phyloP scores from a whole-genome alignment of 192 early-diverging fungal genomes.

The Coemansia sp. region DNA sequence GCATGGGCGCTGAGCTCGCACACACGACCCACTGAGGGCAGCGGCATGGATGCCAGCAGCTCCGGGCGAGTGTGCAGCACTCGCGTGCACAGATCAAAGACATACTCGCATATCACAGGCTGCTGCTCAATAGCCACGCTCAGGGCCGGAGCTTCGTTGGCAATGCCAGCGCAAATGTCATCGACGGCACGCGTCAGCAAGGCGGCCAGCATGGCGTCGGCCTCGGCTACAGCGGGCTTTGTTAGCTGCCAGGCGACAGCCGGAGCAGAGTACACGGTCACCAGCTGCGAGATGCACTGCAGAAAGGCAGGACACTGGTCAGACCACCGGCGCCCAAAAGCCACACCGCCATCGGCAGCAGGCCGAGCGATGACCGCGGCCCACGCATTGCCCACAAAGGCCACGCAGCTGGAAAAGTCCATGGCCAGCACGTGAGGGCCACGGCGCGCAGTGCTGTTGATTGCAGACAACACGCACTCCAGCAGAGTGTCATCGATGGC shows the following conservation, averaged over 20 bases:
- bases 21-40: constrained; percentile 12
- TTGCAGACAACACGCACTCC: constrained; percentile 24
- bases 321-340: constrained; percentile 26
- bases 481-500: constrained; percentile 24
- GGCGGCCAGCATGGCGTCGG: constrained; percentile 28
- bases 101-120: constrained; percentile 35
- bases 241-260: constrained; percentile 11
- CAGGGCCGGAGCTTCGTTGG: constrained; percentile 15
- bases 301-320: constrained; percentile 47
- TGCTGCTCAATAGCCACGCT: constrained; percentile 41
- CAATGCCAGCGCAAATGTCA: constrained; percentile 27
- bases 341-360: background rate
- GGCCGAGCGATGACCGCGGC: constrained; percentile 13
- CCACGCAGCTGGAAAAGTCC: constrained; percentile 15
- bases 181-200: constrained; percentile 30
- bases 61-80: constrained; percentile 27
- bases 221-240: constrained; percentile 2
- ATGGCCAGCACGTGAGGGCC: constrained; percentile 38
- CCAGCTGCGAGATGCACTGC: constrained; percentile 39
- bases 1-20: constrained; percentile 42
- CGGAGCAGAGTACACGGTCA: constrained; percentile 14
- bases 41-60: constrained; percentile 12
- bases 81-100: constrained; percentile 39
- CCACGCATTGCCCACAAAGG: constrained; percentile 32
- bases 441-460: constrained; percentile 36